Evolutionary conservation across 176 grass and related monocot species (phyloP), one percentile per base, ranked within the genome.

Genomic region (Zizania latifolia): DNA sequence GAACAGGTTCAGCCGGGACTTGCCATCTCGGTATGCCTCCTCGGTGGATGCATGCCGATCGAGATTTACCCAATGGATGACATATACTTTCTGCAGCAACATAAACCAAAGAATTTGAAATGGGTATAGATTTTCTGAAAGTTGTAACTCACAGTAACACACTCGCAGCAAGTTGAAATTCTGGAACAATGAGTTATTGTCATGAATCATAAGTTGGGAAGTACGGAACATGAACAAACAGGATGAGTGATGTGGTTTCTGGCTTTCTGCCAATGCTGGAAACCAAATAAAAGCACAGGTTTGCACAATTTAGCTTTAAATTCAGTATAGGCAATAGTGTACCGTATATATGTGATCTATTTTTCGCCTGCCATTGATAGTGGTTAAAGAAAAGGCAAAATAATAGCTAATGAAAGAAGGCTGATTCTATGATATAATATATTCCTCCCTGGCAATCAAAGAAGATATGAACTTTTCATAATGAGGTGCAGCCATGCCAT

Each of bases 11-110:
- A 96, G 55, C 38, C 79, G 85, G 22, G 77, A 80, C 57, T 36
- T 89, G 60, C 89, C 92, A 72, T 92, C 69, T 84, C 86, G n/a
- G 57, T 87, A 96, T 58, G 89, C 92, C 61, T 82, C 77, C 82
- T 96, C 86, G 0, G 88, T 55, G 21, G 92, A 92, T 76, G 89
- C 87, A 71, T 96, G 76, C 1, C 75, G 82, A 46, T 89, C 83
- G 21, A 96, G 31, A 82, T 80, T 82, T 38, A 96, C 89, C 89
- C 92, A 96, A 76, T 92, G 89, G 77, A 96, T 96, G 58, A 81
- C 89, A 87, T 89, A 96, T 6, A 70, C 92, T 92, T 91, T 96
- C 89, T 96, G 70, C 53, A 79, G 64, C 33, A 71, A 76, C 11
- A 71, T 53, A n/a, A 65, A 17, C 7, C 85, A 80, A 3, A 22